A percentile compares a stretch with the other conserved stretches of the same genome.
Conservation (phyloP, 768 basidiomycete species). For the Psilocybe azurescens region DNA sequence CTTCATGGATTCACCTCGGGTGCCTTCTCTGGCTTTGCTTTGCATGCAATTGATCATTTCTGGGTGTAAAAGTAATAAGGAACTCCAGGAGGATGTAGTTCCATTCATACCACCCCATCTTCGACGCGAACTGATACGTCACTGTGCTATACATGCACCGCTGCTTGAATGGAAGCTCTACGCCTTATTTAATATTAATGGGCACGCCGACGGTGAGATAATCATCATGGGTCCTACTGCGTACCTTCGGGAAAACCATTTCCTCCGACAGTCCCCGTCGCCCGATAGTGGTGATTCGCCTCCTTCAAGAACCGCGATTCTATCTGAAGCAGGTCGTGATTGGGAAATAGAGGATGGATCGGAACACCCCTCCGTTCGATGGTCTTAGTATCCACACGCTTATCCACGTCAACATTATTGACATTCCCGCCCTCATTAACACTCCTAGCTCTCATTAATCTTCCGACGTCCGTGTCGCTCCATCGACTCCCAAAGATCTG, state of each 20-base stretch:
- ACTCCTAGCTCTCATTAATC: constrained; percentile 59
- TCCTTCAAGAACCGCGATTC: constrained; percentile 1
- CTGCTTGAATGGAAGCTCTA: constrained; percentile 54
- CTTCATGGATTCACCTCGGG: constrained; percentile 24
- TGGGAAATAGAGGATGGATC: constrained; percentile 54
- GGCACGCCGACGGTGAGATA: constrained; percentile 67
- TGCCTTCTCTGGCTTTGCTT: constrained; percentile 60
- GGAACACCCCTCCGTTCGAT: constrained; percentile 47
- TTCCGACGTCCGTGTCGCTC: constrained; percentile 53
- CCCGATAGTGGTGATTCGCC: neutral
- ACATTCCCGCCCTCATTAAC: constrained; percentile 70
- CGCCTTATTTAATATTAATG: constrained; percentile 51
- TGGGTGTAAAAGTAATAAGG: constrained; percentile 39
- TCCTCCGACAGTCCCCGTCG: constrained; percentile 24
- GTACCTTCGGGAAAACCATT: constrained; percentile 46
- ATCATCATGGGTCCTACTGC: constrained; percentile 64
- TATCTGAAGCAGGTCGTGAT: constrained; percentile 24
- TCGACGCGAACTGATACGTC: constrained; percentile 60
- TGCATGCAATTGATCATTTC: constrained; percentile 58
- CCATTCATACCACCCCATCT: constrained; percentile 64
- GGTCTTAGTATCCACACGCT: constrained; percentile 51
- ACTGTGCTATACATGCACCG: constrained; percentile 62
- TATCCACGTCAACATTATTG: constrained; percentile 50
- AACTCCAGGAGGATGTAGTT: constrained; percentile 50
- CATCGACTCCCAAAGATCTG: constrained; percentile 62